Percentiles rank a stretch among this genome's conserved stretches.
Conservation (phyloP, 768 basidiomycete species). For the Suillus placidus region DNA sequence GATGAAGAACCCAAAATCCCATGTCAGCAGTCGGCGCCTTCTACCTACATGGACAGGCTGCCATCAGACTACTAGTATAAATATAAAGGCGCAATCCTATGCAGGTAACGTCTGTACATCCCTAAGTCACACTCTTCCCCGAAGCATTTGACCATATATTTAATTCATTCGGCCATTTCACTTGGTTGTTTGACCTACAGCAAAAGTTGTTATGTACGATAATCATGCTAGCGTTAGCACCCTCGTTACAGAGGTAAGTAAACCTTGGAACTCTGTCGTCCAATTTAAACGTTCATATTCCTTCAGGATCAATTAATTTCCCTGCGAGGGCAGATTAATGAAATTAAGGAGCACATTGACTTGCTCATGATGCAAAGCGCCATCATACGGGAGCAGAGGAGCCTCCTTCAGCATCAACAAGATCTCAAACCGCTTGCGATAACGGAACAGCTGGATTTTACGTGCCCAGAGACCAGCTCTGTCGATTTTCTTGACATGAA, state of each 20-base stretch:
- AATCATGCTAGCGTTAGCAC: neutral
- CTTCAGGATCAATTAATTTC: neutral
- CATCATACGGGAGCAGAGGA: neutral
- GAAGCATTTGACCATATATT: neutral
- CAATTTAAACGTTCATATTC: neutral
- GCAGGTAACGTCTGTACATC: neutral
- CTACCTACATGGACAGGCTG: too few species aligned
- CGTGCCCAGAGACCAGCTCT: neutral
- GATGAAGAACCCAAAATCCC: too few species aligned
- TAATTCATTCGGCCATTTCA: neutral
- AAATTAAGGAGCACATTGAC: neutral
- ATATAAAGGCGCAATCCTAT: neutral
- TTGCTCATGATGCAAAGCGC: conserved; percentile 1
- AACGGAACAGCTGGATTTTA: neutral
- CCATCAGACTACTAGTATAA: too few species aligned
- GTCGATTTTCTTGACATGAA: neutral
- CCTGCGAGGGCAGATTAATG: neutral
- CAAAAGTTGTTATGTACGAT: neutral
- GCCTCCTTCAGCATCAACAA: neutral
- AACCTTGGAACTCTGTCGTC: neutral
- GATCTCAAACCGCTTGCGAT: neutral
- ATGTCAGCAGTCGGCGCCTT: too few species aligned
- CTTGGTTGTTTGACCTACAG: neutral
- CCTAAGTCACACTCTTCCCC: neutral
- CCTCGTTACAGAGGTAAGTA: neutral